Base-by-base conservation (phyloP, 805 yeast genomes). In the Wickerhamiella sorbophila region DNA sequence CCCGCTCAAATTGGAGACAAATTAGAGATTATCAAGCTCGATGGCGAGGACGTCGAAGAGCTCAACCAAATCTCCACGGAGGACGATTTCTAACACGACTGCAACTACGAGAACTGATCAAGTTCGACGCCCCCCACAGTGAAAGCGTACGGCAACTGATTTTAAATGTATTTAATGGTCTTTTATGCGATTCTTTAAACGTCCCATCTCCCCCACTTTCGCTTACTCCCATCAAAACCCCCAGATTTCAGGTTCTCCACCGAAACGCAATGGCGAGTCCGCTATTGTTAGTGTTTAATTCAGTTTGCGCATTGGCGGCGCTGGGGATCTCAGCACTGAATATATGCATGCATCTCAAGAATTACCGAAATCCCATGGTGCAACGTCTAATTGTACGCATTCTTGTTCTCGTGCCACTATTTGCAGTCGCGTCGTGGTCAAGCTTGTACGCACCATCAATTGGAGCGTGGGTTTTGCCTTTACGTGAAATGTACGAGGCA, bases 401-500 rank as follows among this genome's bases (percentile, higher is more conserved):
- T 31, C 79, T 79, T 48, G 48, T 85, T 36, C 74, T 88, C 49
- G 79, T 87, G 1, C 96, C 96, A 0, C 55, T 87, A 18, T 87
- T 79, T 61, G 78, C 93, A 4, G 46, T 78, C 0, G 69, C 85
- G 9, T 80, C 94, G 54, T 80, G 72, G 53, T 51, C 71, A 3
- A 69, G 75, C 51, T 66, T 78, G 17, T 62, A 65, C 15, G 62
- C 66, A 57, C 49, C 52, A 15, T 15, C 18, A 18, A 34, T 41
- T 4, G 53, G 48, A 4, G 15, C 27, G 5, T 14, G 40, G 8
- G 18, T 49, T 15, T 74, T 66, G n/a, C 50, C 50, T 4, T 52
- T 82, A 0, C 67, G 91, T 36, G 98, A 91, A 57, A 74, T 88
- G 1, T 91, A 91, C 60, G 98, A 91, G 60, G 96, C 97, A 0